Base-by-base conservation (phyloP, 208 protist genomes). In the Tritrichomonas musculus region DNA sequence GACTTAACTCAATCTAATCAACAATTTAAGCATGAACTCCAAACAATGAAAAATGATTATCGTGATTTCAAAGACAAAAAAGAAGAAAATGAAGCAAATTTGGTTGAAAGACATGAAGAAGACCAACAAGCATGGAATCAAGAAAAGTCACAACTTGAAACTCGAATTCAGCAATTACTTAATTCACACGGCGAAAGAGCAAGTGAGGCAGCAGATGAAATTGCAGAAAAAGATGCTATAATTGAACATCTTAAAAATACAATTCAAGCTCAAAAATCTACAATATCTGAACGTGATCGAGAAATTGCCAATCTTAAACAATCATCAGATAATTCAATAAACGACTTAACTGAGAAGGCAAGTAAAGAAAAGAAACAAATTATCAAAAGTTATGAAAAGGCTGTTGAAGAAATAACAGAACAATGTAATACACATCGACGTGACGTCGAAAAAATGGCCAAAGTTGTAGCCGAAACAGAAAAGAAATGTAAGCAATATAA, bases 341-440 rank as follows among this genome's bases (percentile, higher is more conserved):
- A 82, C 33, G 5, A 82, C 41, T 17, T 47, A 9, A 22, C 30
- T 33, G 50, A 82, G 33, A 50, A 50, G 1, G 41, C 73, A 50
- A 39, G 50, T 20, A 50, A 50, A 8, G 77, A 88, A 49, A 88
- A 88, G 47, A 57, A 88, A 49, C 77, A 57, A 49, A 57, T 88
- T 14, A 88, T 88, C 47, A n/a, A 88, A n/a, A 53, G n/a, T 14
- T 88, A 88, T 50, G 47, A 88, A 39, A 57, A 88, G n/a, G 47
- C 77, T 9, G 30, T 88, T 30, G 33, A 57, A 39, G 77, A 88
- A 50, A 53, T 88, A 20, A 53, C 41, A 88, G 30, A 5, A 39
- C 47, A 53, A 88, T 60, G 77, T 30, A 36, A 88, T 11, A 50
- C 47, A 0, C 41, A 53, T 27, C 53, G 77, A 39, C 22, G n/a